phyloP scores from a whole-genome alignment of 352 stramenopile genomes.

The Globisporangium solare region DNA sequence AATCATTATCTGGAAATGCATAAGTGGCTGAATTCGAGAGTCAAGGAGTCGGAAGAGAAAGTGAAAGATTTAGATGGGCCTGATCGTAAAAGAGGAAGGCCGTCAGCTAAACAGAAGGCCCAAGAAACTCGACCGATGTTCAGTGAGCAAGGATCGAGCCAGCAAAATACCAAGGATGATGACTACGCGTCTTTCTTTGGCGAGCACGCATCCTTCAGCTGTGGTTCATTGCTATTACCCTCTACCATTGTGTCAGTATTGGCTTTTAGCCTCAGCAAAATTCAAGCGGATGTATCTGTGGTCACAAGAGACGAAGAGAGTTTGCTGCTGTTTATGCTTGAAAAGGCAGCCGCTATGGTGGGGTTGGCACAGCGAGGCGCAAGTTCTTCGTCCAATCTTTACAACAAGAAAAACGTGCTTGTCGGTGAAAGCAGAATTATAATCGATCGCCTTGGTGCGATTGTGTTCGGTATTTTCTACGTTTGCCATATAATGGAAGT shows the following conservation, averaged over 20 bases:
- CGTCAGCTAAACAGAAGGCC: constrained; percentile 12
- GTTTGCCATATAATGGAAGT: constrained; percentile 3
- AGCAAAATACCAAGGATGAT: constrained; percentile 4
- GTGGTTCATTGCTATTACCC: constrained; percentile 14
- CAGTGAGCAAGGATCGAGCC: neutral
- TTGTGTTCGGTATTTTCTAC: constrained; percentile 17
- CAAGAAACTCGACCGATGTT: neutral
- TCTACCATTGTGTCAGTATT: constrained; percentile 15
- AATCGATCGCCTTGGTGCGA: constrained; percentile 17
- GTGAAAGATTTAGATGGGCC: neutral
- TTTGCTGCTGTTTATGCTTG: constrained; percentile 19
- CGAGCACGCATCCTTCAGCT: constrained; percentile 16
- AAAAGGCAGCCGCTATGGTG: constrained; percentile 10
- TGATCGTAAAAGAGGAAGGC: constrained; percentile 16
- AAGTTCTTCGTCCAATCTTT: constrained; percentile 6
- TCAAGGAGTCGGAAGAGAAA: constrained; percentile 15
- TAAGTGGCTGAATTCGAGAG: constrained; percentile 21
- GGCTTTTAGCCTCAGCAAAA: constrained; percentile 9
- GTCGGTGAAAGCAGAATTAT: constrained; percentile 13
- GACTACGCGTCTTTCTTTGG: constrained; percentile 16
- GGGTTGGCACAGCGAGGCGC: constrained; percentile 13
- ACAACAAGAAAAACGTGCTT: constrained; percentile 14
- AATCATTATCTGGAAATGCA: constrained; percentile 29
- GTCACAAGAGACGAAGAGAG: constrained; percentile 19
- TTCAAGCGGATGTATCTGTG: neutral